Base-by-base conservation (phyloP, 148 eudicot species). In the Persicaria maculosa region DNA sequence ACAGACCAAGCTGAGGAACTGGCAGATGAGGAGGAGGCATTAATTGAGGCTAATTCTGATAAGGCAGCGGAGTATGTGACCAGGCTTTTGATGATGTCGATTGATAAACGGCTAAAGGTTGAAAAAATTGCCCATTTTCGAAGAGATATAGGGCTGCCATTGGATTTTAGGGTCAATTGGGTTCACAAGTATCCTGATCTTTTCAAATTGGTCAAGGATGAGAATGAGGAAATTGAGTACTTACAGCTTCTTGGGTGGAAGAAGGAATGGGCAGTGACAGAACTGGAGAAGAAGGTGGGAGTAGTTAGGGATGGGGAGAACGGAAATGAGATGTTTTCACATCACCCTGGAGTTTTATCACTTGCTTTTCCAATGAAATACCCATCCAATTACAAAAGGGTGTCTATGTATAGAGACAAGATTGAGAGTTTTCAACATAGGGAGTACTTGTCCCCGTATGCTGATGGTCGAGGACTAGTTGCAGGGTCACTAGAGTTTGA, bases 81-180 rank as follows among this genome's bases (percentile, higher is more conserved):
- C 25, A 86, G 96, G 78, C 77, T 89, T 83, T 79, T 95, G 72
- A 95, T 95, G 98, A 94, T 94, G 97, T 82, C 98, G 0, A 72
- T 87, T 6, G 91, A 83, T 75, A 88, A 81, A 82, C 79, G 95
- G 58, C 59, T 94, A 47, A 54, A 79, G 69, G 76, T 94, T 17
- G 91, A 88, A 73, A 91, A 91, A 78, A 83, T 94, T 74, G 97
- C 92, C 11, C 96, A 94, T 88, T 91, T 88, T 72, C 86, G 97
- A 73, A 89, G 97, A 68, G 97, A 95, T 78, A 77, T 95, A 46
- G 97, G 98, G 71, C 76, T 92, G 80, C 96, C 97, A 1, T 20
- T 81, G 50, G 90, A 90, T 87, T 95, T 95, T 78, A 85, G 97
- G 81, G 83, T 52, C n/a, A 57, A 83, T 55, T 95, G 98, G 98